A percentile compares a stretch with the other conserved stretches of the same genome.
phyloP scores from a whole-genome alignment of 495 filamentous ascomycete species.

The Clavariopsis aquatica region DNA sequence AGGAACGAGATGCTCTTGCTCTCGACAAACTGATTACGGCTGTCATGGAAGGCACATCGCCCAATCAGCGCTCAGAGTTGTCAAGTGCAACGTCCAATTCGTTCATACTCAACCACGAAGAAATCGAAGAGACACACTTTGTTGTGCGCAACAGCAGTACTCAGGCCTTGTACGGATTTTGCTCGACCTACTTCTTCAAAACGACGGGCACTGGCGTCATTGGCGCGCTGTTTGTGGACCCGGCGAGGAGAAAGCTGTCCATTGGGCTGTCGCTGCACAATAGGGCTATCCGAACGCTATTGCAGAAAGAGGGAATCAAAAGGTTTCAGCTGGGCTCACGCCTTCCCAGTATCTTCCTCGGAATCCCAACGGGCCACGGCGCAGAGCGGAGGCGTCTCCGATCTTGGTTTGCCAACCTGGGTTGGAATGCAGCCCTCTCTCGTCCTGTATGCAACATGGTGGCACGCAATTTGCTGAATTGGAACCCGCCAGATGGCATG shows the following conservation, averaged over 20 bases:
- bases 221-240: conserved; percentile 81
- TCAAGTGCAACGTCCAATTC: conserved; percentile 68
- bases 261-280: conserved; percentile 84
- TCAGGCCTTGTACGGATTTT: conserved; percentile 83
- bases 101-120: conserved; percentile 67
- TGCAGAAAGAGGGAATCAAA: conserved; percentile 68
- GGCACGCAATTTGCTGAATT: conserved; percentile 65
- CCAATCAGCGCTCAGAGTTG: conserved; percentile 60
- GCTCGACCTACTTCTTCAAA: conserved; percentile 77
- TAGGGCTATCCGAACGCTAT: conserved; percentile 69
- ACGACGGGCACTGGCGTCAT: conserved; percentile 72
- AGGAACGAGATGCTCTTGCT: conserved; percentile 69
- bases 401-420: conserved; percentile 67
- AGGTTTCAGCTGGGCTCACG: conserved; percentile 77
- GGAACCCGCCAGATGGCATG: conserved; percentile 74
- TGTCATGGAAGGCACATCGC: conserved; percentile 59
- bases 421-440: conserved; percentile 66
- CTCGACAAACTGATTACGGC: conserved; percentile 68
- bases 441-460: conserved; percentile 66
- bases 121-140: conserved; percentile 77
- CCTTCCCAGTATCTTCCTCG: conserved; percentile 76
- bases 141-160: conserved; percentile 91
- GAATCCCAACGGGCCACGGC: conserved; percentile 64
- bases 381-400: conserved; percentile 53
- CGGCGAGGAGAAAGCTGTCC: conserved; percentile 75